A percentile compares a stretch with the other conserved stretches of the same genome.
phyloP scores from a whole-genome alignment of 2,329 filamentous ascomycete species.

The Arachnomyces sp. region DNA sequence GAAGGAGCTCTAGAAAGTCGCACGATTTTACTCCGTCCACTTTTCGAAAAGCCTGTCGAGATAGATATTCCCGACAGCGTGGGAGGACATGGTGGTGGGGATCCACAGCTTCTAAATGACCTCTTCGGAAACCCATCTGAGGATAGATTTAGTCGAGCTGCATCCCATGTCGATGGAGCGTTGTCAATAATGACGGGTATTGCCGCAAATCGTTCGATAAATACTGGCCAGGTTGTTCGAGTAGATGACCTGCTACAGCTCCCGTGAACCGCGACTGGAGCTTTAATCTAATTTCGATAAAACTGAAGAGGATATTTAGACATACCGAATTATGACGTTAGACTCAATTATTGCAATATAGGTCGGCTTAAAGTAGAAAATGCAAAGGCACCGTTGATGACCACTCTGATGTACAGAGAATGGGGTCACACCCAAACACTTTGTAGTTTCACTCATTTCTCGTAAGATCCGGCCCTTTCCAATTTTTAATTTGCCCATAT shows the following conservation, averaged over 20 bases:
- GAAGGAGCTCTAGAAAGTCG: conserved; percentile 48
- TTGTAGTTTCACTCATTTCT: too few relatives aligned
- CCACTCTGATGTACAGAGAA: too few relatives aligned
- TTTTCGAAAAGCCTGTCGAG: conserved; percentile 52
- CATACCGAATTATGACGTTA: too few relatives aligned
- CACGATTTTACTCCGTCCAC: conserved; percentile 43
- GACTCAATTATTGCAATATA: too few relatives aligned
- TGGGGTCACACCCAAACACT: too few relatives aligned
- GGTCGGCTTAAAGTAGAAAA: too few relatives aligned
- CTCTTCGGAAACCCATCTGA: conserved; percentile 48
- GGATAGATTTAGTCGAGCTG: conserved; percentile 49
- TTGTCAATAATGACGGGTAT: conserved; percentile 54
- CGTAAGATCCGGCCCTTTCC: too few relatives aligned
- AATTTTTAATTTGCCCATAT: too few relatives aligned
- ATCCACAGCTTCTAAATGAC: conserved; percentile 50
- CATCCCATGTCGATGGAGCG: conserved; percentile 53
- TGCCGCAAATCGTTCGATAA: conserved; percentile 52
- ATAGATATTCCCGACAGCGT: conserved; percentile 45
- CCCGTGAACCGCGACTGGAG: background rate
- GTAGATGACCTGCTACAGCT: conserved; percentile 42
- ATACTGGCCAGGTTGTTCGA: conserved; percentile 49
- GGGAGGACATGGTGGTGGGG: conserved; percentile 56
- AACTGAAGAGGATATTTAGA: too few relatives aligned
- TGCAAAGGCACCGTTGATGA: too few relatives aligned
- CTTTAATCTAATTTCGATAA: too few relatives aligned